These are phyloP conservation scores for Coprinellus aureogranulatus DNA, from an alignment of 768 basidiomycete species.

Conservation along the genomic window DNA sequence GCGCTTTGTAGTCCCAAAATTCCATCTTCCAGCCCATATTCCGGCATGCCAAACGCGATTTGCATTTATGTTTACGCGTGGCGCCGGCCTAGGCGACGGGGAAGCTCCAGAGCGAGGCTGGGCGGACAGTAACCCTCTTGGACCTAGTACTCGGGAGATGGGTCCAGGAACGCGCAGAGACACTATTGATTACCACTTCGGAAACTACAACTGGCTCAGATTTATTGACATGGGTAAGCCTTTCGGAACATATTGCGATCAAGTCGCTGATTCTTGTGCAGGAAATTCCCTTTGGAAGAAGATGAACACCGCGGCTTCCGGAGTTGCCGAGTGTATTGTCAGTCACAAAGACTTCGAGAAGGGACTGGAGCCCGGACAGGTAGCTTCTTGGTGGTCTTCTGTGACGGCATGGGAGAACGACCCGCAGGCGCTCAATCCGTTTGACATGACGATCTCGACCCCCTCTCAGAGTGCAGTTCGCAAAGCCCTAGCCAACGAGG, in stretches of 20 bases:
- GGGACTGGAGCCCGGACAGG: neutral
- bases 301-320: neutral
- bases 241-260: neutral
- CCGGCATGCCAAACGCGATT: constrained; percentile 18
- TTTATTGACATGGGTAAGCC: constrained; percentile 14
- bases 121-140: constrained; percentile 23
- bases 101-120: constrained; percentile 34
- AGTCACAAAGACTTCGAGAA: neutral
- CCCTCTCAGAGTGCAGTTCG: constrained; percentile 17
- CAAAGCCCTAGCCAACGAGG: constrained; percentile 19
- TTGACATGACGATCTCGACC: neutral
- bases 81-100: constrained; percentile 32
- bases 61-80: constrained; percentile 22
- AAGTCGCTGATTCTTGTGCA: neutral
- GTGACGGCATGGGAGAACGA: constrained; percentile 2
- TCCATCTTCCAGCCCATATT: constrained; percentile 17
- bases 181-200: constrained; percentile 26
- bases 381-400: neutral
- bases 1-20: no score
- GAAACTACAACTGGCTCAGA: constrained; percentile 29
- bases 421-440: neutral
- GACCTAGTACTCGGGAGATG: constrained; percentile 35
- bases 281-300: neutral
- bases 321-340: neutral
- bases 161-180: constrained; percentile 29